A percentile compares a stretch with the other conserved stretches of the same genome.
phyloP scores from a whole-genome alignment of 345 rosid genomes.

The Moricandia arvensis region DNA sequence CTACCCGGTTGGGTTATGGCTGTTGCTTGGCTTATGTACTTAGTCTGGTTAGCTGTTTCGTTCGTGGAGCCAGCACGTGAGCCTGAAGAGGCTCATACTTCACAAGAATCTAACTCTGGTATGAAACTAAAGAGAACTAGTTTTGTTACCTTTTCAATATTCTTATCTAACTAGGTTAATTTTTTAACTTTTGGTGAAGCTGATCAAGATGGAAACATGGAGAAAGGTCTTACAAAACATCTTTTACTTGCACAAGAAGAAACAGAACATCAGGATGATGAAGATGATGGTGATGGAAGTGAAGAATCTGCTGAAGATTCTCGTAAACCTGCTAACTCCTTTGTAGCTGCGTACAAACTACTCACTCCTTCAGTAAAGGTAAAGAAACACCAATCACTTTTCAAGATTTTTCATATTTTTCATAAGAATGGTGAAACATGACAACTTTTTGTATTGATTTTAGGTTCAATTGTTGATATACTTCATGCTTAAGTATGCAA shows the following conservation, averaged over 20 bases:
- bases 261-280: constrained; percentile 45
- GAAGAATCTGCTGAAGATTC: constrained; percentile 69
- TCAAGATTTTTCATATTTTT: not conserved
- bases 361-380: constrained; percentile 97
- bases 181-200: constrained; percentile 42
- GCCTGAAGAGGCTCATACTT: constrained; percentile 42
- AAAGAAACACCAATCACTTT: not conserved
- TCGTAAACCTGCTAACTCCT: constrained; percentile 62
- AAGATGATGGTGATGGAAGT: constrained; percentile 59
- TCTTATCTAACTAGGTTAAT: constrained; percentile 2
- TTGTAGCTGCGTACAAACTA: constrained; percentile 69
- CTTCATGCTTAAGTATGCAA: constrained; percentile 90
- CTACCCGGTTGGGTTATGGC: constrained; percentile 98
- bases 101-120: constrained; percentile 49
- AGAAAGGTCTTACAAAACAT: constrained; percentile 68
- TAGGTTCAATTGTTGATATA: constrained; percentile 94
- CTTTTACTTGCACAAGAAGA: constrained; percentile 56
- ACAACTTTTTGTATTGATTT: not conserved
- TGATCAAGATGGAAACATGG: constrained; percentile 49
- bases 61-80: constrained; percentile 73
- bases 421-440: not conserved
- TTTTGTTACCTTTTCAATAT: not conserved
- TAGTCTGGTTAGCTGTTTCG: constrained; percentile 72
- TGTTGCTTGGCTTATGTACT: constrained; percentile 79
- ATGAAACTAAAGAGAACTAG: not conserved